Base-by-base conservation (phyloP, 768 basidiomycete genomes). In the Cyclocybe cylindracea region DNA sequence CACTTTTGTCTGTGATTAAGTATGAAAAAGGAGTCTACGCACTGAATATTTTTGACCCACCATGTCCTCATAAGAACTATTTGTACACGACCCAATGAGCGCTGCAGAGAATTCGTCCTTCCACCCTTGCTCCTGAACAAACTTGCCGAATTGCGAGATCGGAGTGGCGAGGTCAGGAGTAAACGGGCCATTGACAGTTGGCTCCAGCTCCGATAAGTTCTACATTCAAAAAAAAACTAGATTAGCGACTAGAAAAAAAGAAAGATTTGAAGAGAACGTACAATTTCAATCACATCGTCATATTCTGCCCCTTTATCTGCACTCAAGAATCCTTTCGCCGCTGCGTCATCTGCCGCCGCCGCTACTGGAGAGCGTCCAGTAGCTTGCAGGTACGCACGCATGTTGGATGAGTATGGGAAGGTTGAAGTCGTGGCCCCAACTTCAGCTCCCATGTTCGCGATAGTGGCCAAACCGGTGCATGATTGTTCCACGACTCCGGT, bases 351-450 rank as follows among this genome's bases (percentile, higher is more conserved):
- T 0, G 97, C 97, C 31, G 91, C 91, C 11, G 71, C 73, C 31
- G 95, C 95, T 19, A 96, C 93, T 32, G 88, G 83, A 37, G 80
- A 84, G 50, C 97, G 86, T 44, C 92, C 87, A 7, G 97, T 99
- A 14, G 94, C 94, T 56, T 82, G 77, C 31, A 99, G 83, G 71
- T 98, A 99, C 34, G 83, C 78, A 32, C 85, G 80, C 96, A 98
- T 98, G 62, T 84, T 84, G 13, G 82, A 70, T 11, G 93, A 94
- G 71, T 98, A 99, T 4, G 96, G 95, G 80, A 99, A 99, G 5
- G 90, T 93, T 1, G 95, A 96, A 0, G 97, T 98, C 1, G 97
- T 99, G n/a, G 97, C 97, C 36, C 97, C 97, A n/a, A 98, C 95
- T 76, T 99, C 97, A 10, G 97, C 97, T 45, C 97, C 97, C 97